A percentile compares a stretch with the other conserved stretches of the same genome.
phyloP scores from a whole-genome alignment of 73 alveolate genomes.

The Paraurostyla sp. region DNA sequence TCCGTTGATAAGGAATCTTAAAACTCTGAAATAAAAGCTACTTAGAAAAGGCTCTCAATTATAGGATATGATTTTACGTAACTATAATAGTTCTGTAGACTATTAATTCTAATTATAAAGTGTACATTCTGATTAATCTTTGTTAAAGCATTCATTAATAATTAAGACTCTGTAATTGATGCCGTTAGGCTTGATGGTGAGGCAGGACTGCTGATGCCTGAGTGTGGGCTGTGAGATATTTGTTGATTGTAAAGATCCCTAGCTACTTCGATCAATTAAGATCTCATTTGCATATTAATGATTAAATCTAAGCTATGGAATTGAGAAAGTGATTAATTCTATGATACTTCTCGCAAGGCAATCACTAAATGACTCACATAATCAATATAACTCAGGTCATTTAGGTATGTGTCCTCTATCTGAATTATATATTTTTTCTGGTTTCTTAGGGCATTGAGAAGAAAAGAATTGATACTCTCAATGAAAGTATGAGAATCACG shows the following conservation, averaged over 20 bases:
- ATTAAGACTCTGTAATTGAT: neutral
- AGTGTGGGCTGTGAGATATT: slow-evolving; percentile 39
- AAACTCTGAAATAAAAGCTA: slow-evolving; percentile 15
- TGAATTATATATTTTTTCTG: neutral
- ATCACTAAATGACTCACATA: slow-evolving; percentile 8
- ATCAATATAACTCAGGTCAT: slow-evolving; percentile 68
- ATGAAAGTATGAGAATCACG: slow-evolving; percentile 43
- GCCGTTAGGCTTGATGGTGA: slow-evolving; percentile 43
- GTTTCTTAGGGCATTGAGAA: neutral
- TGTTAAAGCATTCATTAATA: slow-evolving; percentile 17
- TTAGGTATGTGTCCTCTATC: slow-evolving; percentile 34
- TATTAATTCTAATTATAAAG: slow-evolving; percentile 21
- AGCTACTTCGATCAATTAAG: neutral
- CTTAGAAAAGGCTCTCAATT: neutral
- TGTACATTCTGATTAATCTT: slow-evolving; percentile 48
- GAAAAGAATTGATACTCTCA: slow-evolving; percentile 14
- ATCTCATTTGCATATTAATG: neutral
- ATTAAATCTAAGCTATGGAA: slow-evolving; percentile 15
- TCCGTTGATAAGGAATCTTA: neutral
- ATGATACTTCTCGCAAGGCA: neutral
- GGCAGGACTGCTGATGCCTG: slow-evolving; percentile 50
- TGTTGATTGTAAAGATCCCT: neutral
- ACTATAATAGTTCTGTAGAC: slow-evolving; percentile 63
- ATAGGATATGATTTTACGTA: neutral
- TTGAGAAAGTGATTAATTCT: neutral